Percentiles rank a stretch among this genome's conserved stretches.
Conservation (phyloP, 1,284 basidiomycete species). For the Malassezia nana region DNA sequence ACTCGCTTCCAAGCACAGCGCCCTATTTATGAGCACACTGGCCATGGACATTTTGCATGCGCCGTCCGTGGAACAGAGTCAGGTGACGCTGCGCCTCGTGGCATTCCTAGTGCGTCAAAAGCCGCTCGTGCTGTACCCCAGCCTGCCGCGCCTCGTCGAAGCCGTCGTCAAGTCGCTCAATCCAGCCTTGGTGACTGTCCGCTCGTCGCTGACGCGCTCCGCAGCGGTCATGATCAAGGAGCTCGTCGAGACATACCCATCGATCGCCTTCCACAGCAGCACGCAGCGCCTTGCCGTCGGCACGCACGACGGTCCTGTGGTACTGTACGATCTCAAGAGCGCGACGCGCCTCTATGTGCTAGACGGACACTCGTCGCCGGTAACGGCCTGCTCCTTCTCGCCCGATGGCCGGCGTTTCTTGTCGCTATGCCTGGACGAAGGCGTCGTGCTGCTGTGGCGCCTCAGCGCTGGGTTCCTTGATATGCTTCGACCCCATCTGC, state of each 20-base stretch:
- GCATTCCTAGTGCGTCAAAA: conserved; percentile 84
- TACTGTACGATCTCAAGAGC: conserved; percentile 95
- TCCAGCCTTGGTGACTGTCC: conserved; percentile 69
- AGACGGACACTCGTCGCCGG: conserved; percentile 59
- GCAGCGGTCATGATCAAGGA: conserved; percentile 77
- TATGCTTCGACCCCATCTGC: conserved; percentile 57
- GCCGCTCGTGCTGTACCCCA: conserved; percentile 73
- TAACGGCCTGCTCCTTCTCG: conserved; percentile 56
- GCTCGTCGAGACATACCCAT: conserved; percentile 72
- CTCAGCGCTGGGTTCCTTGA: conserved; percentile 55
- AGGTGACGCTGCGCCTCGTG: conserved; percentile 80
- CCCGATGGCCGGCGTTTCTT: conserved; percentile 82
- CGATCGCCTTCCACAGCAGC: conserved; percentile 75
- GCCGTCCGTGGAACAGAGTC: conserved; percentile 65
- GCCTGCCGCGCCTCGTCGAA: conserved; percentile 77
- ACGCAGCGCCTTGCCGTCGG: conserved; percentile 85
- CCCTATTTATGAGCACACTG: conserved; percentile 88
- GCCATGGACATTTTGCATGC: conserved; percentile 81
- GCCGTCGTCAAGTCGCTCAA: conserved; percentile 94
- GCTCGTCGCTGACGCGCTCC: conserved; percentile 77
- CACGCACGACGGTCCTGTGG: conserved; percentile 68
- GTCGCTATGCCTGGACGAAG: conserved; percentile 77
- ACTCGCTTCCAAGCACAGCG: conserved; percentile 72
- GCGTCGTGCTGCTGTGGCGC: conserved; percentile 47
- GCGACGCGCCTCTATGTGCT: conserved; percentile 88